Percentiles rank a stretch among this genome's conserved stretches.
These are phyloP conservation scores for Neltuma alba DNA, from an alignment of 306 rosid genomes.

Conservation along the genomic window DNA sequence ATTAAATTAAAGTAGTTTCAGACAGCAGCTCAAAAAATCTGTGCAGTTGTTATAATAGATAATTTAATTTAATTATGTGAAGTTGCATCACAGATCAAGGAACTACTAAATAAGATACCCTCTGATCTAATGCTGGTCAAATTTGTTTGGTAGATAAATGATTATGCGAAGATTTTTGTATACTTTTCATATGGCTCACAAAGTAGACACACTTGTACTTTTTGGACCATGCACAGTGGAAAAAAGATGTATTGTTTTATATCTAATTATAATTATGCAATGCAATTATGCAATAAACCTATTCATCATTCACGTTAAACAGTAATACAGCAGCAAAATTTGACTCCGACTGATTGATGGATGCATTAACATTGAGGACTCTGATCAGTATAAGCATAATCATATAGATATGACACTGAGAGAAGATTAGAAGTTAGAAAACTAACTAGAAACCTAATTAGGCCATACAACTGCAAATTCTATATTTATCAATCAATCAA, in stretches of 20 bases:
- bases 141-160: not conserved
- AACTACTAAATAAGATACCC: not conserved
- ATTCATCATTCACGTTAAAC: not conserved
- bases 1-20: not conserved
- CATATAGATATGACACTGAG: not conserved
- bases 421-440: not conserved
- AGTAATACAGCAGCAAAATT: not conserved
- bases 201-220: not conserved
- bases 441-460: not conserved
- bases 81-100: not conserved
- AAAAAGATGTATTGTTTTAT: not conserved
- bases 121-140: not conserved
- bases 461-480: not conserved
- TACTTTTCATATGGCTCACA: not conserved
- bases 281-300: not conserved
- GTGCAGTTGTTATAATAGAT: not conserved
- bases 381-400: not conserved
- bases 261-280: not conserved
- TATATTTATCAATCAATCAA: not conserved
- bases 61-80: not conserved
- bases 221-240: not conserved
- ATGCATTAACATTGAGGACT: not conserved
- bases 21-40: not conserved
- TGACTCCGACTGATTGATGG: not conserved
- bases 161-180: not conserved